Conservation (phyloP, 139 green algal genomes). For the Pseudopediastrum boryanum region DNA sequence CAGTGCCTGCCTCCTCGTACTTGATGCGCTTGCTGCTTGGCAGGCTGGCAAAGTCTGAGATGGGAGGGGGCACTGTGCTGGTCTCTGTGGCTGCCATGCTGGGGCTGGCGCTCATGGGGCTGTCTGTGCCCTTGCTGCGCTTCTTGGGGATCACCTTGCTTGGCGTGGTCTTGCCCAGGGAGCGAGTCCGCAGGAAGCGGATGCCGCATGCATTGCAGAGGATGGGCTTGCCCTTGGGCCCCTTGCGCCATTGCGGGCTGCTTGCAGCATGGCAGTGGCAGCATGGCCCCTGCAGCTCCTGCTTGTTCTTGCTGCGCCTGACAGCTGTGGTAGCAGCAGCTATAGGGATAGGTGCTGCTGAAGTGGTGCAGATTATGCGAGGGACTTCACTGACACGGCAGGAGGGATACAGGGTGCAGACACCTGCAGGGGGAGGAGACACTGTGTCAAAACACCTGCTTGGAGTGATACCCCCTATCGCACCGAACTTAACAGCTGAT, state of each 20-base stretch:
- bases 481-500: background rate
- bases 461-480: background rate
- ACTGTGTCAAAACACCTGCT: background rate
- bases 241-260: slow-evolving; percentile 62
- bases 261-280: slow-evolving; percentile 28
- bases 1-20: too few species aligned
- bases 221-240: slow-evolving; percentile 57
- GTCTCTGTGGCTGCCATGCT: too few species aligned
- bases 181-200: slow-evolving; percentile 53
- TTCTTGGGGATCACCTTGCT: too few species aligned
- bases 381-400: too few species aligned
- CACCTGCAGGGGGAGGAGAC: background rate
- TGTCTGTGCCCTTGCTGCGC: too few species aligned
- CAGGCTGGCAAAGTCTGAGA: too few species aligned
- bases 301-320: slow-evolving; percentile 8
- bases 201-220: slow-evolving; percentile 71
- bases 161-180: slow-evolving; percentile 27
- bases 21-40: too few species aligned
- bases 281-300: slow-evolving; percentile 38
- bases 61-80: too few species aligned
- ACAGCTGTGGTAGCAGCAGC: background rate
- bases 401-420: background rate
- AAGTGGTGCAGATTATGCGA: too few species aligned
- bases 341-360: too few species aligned
- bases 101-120: too few species aligned